Evolutionary conservation across 2,329 filamentous ascomycete species (phyloP), one percentile per base, ranked within the genome.

Genomic region (Knufia fluminis): DNA sequence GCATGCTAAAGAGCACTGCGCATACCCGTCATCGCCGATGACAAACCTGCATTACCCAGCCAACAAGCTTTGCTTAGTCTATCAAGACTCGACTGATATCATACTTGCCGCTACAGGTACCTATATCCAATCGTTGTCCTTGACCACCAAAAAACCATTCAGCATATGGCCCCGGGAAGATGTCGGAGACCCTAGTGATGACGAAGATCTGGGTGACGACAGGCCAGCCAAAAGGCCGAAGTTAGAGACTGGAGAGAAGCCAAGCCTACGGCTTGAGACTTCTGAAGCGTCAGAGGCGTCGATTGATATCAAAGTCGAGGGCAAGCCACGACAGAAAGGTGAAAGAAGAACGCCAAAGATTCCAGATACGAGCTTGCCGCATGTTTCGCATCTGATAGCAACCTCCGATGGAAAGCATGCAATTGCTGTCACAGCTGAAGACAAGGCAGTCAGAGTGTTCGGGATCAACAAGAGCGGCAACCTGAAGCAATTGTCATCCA

Each of bases 361-460:
- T 20, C 53, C 57, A 48, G 49, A 44, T 33, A 38, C 51, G 28
- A 51, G 42, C 3, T 48, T 53, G 14, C 50, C 83, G 3, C 80
- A 83, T 59, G 77, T 96, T 48, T 83, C 82, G 51, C 78, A 83
- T 54, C 63, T 96, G 55, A 71, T 77, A 19, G 68, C 77, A 23
- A 83, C 87, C 0, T 65, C 71, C 12, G 74, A 85, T 56, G 79
- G 82, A 12, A 73, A 77, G 36, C 73, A 94, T 67, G 65, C 94
- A 17, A 71, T 95, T 36, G 85, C 81, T 19, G 79, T 94, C 24
- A 94, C 89, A 7, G 83, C 79, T n/a, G 87, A 94, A 61, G 92
- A 97, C 71, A 98, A 98, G 71, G 81, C 78, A 44, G 75, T 98
- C 35, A 86, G 86, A 65, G 86, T 96, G 0, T 86, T 97, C 62